Evolutionary conservation across 1,139 yeast species (phyloP).

Genomic region (Lodderomyces oxycetoniae): DNA sequence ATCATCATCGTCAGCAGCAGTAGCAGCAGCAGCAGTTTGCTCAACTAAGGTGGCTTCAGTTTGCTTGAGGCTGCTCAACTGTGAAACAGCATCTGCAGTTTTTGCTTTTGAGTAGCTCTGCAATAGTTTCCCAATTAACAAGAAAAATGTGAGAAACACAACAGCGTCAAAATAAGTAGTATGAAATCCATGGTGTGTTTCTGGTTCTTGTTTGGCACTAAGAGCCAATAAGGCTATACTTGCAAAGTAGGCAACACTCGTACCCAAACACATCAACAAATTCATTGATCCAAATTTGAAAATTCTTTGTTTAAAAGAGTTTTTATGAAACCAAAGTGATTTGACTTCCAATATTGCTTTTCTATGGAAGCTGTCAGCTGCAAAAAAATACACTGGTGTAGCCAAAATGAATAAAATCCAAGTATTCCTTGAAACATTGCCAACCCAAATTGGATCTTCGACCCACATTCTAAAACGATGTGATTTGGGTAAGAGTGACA

Average conservation of each 20-base stretch:
- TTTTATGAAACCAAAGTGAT: constrained; percentile 54
- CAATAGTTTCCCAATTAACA: constrained; percentile 63
- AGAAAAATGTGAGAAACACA: constrained; percentile 66
- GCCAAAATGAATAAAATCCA: constrained; percentile 64
- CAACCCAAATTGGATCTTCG: constrained; percentile 60
- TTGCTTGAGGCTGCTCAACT: constrained; percentile 49
- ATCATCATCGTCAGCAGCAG: constrained; percentile 17
- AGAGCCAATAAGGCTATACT: constrained; percentile 55
- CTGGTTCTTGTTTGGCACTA: constrained; percentile 36
- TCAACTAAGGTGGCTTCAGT: constrained; percentile 47
- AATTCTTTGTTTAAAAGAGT: constrained; percentile 51
- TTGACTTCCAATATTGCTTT: constrained; percentile 59
- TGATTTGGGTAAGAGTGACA: constrained; percentile 51
- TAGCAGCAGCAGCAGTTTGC: constrained; percentile 9
- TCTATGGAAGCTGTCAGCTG: constrained; percentile 67
- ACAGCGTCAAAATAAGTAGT: constrained; percentile 77
- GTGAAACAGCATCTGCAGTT: constrained; percentile 62
- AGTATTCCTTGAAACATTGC: constrained; percentile 56
- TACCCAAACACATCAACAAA: constrained; percentile 65
- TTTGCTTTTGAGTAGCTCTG: constrained; percentile 63
- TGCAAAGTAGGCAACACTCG: constrained; percentile 66
- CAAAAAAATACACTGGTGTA: constrained; percentile 71
- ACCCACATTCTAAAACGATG: constrained; percentile 49
- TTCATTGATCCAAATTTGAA: constrained; percentile 77
- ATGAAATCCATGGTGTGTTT: constrained; percentile 40